phyloP scores from a whole-genome alignment of 148 eudicot species.

The Spergularia bocconei region DNA sequence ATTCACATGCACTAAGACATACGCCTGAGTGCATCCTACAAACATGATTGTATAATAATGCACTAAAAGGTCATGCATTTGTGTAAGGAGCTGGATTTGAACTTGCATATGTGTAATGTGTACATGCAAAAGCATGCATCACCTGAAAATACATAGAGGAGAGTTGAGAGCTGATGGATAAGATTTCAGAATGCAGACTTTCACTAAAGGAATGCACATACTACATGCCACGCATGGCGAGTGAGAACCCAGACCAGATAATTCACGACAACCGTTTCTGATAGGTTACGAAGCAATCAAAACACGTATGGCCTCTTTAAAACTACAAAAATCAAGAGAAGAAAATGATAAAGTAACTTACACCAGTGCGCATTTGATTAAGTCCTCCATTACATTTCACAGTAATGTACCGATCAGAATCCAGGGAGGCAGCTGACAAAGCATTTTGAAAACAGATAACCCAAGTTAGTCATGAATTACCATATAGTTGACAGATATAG shows the following conservation, averaged over 20 bases:
- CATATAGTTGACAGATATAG: background rate
- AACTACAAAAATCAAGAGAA: conserved; percentile 7
- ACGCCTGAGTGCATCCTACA: background rate
- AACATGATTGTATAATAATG: background rate
- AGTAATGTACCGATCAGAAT: conserved; percentile 62
- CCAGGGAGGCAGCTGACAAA: conserved; percentile 46
- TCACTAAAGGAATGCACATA: background rate
- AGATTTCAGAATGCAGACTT: conserved; percentile 4
- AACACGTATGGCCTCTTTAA: background rate
- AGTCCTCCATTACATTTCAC: conserved; percentile 86
- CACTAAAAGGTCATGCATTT: background rate
- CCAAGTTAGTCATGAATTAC: conserved; percentile 5
- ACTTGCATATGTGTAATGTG: background rate
- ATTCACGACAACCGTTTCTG: background rate
- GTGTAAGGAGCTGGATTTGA: background rate
- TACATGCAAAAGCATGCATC: background rate
- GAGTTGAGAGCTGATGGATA: background rate
- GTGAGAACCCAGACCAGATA: background rate
- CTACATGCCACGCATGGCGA: background rate
- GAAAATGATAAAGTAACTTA: conserved; percentile 37
- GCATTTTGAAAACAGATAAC: conserved; percentile 11
- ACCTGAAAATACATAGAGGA: conserved; percentile 2
- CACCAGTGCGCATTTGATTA: conserved; percentile 97
- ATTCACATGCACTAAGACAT: background rate
- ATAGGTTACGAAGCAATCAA: conserved; percentile 3